These are phyloP conservation scores for Acidomyces sp. DNA, from an alignment of 495 filamentous ascomycete genomes.

Conservation along the genomic window DNA sequence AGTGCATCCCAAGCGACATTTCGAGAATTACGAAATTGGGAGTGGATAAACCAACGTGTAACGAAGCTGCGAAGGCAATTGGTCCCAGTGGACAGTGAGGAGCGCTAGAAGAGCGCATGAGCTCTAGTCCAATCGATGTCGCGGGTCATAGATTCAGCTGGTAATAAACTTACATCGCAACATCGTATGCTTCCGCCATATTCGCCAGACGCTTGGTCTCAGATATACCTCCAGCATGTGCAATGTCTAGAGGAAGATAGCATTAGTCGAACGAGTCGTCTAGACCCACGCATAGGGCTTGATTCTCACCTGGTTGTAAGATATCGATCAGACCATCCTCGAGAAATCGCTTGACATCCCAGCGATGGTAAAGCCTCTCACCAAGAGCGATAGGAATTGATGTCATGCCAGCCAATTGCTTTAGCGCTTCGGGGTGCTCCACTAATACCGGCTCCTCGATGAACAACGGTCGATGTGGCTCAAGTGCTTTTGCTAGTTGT, in stretches of 20 bases:
- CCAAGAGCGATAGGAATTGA: conserved; percentile 60
- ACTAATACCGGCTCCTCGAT: conserved; percentile 65
- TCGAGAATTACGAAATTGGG: conserved; percentile 70
- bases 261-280: no score
- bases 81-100: conserved; percentile 68
- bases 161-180: conserved; percentile 40
- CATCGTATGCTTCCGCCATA: conserved; percentile 66
- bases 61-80: conserved; percentile 57
- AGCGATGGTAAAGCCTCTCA: conserved; percentile 56
- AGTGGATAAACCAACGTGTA: conserved; percentile 50
- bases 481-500: conserved; percentile 55
- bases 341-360: conserved; percentile 62
- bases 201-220: conserved; percentile 56
- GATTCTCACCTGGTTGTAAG: conserved; percentile 59
- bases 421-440: conserved; percentile 57
- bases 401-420: conserved; percentile 46
- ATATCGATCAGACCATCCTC: conserved; percentile 57
- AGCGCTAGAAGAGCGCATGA: conserved; percentile 32
- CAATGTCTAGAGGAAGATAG: no score
- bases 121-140: no score
- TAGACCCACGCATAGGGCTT: no score
- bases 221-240: conserved; percentile 39
- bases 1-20: conserved; percentile 70
- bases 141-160: no score
- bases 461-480: conserved; percentile 58